Conservation (phyloP, 345 rosid species). For the Salix udensis region DNA sequence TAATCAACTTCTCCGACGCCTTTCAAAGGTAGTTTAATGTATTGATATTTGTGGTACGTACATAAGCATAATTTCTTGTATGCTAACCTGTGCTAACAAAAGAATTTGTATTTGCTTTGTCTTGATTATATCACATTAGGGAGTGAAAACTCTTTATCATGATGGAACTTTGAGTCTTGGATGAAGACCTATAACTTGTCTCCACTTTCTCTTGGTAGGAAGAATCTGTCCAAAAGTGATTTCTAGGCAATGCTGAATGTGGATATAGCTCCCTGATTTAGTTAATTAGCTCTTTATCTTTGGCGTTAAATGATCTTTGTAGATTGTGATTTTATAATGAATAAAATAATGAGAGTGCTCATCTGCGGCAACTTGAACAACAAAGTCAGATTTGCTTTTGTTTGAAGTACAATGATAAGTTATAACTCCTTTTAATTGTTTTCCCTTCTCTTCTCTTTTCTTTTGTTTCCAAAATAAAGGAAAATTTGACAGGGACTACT, state of each 20-base stretch:
- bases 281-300: neutral
- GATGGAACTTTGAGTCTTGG: neutral
- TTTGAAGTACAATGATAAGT: neutral
- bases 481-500: neutral
- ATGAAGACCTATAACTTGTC: neutral
- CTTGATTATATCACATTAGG: neutral
- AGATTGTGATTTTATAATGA: neutral
- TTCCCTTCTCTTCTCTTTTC: neutral
- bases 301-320: neutral
- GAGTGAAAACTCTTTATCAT: neutral
- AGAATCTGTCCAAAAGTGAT: neutral
- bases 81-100: neutral
- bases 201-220: neutral
- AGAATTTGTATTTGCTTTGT: neutral
- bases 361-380: neutral
- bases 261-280: neutral
- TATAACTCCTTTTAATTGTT: neutral
- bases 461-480: neutral
- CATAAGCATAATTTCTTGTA: neutral
- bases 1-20: slow-evolving; percentile 98
- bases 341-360: neutral
- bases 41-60: neutral
- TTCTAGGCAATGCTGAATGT: neutral
- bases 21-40: slow-evolving; percentile 62
- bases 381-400: slow-evolving; percentile 4